phyloP scores from a whole-genome alignment of 306 rosid species.

The Lathyrus tuberosus region DNA sequence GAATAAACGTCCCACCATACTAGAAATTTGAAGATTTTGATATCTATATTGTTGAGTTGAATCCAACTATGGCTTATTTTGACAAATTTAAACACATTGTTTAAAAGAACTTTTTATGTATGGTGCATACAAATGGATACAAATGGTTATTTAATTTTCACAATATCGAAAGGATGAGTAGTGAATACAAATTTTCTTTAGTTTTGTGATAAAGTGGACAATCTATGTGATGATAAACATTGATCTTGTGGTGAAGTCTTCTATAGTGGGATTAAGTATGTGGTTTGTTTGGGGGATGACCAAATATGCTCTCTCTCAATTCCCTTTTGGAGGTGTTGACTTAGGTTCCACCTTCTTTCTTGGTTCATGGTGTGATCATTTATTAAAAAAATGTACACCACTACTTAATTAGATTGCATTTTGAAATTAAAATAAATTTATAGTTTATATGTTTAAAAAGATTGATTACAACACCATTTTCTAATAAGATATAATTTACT shows the following conservation, averaged over 20 bases:
- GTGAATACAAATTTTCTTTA: not conserved
- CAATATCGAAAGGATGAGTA: not conserved
- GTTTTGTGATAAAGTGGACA: not conserved
- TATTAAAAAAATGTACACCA: no score
- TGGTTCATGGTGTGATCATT: not conserved
- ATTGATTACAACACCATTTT: no score
- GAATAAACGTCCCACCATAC: constrained; percentile 52
- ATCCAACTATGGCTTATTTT: constrained; percentile 9
- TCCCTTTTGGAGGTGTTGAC: not conserved
- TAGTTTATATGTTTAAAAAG: no score
- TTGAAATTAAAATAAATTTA: no score
- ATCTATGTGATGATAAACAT: constrained; percentile 1
- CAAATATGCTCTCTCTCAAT: not conserved
- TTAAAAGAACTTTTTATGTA: constrained; percentile 1
- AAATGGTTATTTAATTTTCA: not conserved
- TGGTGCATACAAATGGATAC: constrained; percentile 20
- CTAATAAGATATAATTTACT: no score
- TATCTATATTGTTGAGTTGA: constrained; percentile 18
- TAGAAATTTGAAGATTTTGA: constrained; percentile 35
- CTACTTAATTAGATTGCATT: no score
- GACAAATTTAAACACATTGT: constrained; percentile 3
- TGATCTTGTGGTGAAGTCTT: constrained; percentile 1
- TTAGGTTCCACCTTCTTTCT: not conserved
- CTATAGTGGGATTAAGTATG: not conserved
- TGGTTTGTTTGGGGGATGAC: not conserved